phyloP scores from a whole-genome alignment of 202 grass and related monocot species.

The Elaeis oleifera region DNA sequence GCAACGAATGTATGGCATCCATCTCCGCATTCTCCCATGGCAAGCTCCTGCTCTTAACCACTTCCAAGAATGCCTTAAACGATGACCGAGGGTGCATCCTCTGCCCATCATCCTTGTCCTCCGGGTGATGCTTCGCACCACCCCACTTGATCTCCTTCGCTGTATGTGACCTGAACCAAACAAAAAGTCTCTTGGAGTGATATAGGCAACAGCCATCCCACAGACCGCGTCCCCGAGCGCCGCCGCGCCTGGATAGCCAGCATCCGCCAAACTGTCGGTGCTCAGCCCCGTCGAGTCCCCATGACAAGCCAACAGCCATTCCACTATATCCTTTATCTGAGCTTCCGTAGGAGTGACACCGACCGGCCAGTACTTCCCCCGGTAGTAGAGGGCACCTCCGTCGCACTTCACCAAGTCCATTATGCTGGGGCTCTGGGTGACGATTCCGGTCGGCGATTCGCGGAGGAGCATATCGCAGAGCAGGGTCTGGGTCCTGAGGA shows the following conservation, averaged over 20 bases:
- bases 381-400: constrained; percentile 71
- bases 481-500: constrained; percentile 76
- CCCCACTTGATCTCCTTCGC: constrained; percentile 98
- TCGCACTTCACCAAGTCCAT: constrained; percentile 99
- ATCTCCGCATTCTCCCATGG: constrained; percentile 97
- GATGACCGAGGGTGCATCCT: constrained; percentile 90
- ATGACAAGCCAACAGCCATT: constrained; percentile 63
- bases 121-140: constrained; percentile 86
- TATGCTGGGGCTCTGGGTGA: constrained; percentile 93
- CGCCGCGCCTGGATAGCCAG: constrained; percentile 64
- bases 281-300: constrained; percentile 79
- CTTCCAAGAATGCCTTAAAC: constrained; percentile 95
- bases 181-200: constrained; percentile 75
- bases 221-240: constrained; percentile 76
- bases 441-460: constrained; percentile 85
- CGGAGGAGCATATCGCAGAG: constrained; percentile 91
- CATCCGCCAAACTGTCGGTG: constrained; percentile 88
- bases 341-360: constrained; percentile 68
- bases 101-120: constrained; percentile 92
- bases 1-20: constrained; percentile 95
- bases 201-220: constrained; percentile 88
- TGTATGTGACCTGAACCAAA: constrained; percentile 98
- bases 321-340: constrained; percentile 86
- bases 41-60: constrained; percentile 83
- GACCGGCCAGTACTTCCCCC: constrained; percentile 75